Base-by-base conservation (phyloP, 305 asterid species). In the Plantago coronopus region DNA sequence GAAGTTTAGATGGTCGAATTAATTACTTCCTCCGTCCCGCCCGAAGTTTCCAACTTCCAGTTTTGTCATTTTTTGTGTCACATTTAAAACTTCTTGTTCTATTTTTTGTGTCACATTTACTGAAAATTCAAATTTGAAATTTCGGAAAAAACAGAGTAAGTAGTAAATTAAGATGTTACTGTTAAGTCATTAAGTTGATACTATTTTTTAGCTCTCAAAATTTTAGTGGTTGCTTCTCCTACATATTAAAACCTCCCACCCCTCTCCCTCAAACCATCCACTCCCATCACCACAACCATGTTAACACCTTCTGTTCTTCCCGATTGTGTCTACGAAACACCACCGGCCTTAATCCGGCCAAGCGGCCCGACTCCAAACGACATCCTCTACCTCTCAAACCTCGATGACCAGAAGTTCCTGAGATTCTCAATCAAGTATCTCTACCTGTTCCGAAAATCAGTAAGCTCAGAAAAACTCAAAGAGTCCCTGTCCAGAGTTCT, bases 321-420 rank as follows among this genome's bases (percentile, higher is more conserved):
- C 0, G 91, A 86, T 57, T 86, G 95, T 63, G 54, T 59, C 66
- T 83, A 84, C 64, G 20, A 69, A 48, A 56, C 55, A 48, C 71
- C 62, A 47, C 88, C 95, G 3, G 48, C 63, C 2, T 31, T 87
- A 21, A 70, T 89, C 77, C 6, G 58, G 17, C 97, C 97, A 18
- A 47, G 3, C 19, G 29, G 11, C 48, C 73, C 80, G 25, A 87
- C 97, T 7, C 97, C 95, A 3, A 74, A 51, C 1, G 78, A 79
- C 50, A 60, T 71, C 0, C 79, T 89, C 14, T 71, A 75, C 47
- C 87, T 89, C 44, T 89, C 97, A 20, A 89, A 89, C 68, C 88
- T 89, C 21, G 95, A 89, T 42, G 95, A 89, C 72, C 90, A 89
- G 45, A 81, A 57, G 61, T 89, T 89, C 79, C 77, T 86, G 6